These are phyloP conservation scores for Plenodomus biglobosus DNA, from an alignment of 2,329 filamentous ascomycete genomes.

Conservation along the genomic window DNA sequence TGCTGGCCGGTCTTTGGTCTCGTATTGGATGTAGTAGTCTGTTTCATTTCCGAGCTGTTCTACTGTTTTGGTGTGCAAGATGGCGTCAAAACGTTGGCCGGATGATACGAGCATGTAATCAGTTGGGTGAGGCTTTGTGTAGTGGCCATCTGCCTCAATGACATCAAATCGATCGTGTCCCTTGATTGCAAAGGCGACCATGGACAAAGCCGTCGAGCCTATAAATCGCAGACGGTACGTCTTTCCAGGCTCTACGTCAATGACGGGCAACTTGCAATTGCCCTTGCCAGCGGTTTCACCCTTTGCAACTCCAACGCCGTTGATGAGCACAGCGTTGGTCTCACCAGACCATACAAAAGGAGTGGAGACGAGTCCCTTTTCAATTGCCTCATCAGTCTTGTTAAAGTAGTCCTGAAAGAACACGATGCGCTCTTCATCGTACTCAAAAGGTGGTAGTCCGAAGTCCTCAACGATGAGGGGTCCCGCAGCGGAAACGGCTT, in stretches of 20 bases:
- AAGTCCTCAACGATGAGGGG: conserved; percentile 60
- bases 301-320: conserved; percentile 55
- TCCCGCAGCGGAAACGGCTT: conserved; percentile 61
- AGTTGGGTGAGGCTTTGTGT: conserved; percentile 53
- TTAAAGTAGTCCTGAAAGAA: conserved; percentile 61
- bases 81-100: conserved; percentile 63
- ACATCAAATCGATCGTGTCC: conserved; percentile 59
- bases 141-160: conserved; percentile 60
- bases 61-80: conserved; percentile 57
- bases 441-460: conserved; percentile 55
- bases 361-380: conserved; percentile 50
- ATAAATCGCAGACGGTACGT: conserved; percentile 65
- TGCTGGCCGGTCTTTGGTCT: conserved; percentile 54
- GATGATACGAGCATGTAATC: conserved; percentile 57
- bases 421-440: conserved; percentile 63
- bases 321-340: conserved; percentile 58
- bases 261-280: conserved; percentile 52
- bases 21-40: conserved; percentile 51
- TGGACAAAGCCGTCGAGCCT: conserved; percentile 58
- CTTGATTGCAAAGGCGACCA: conserved; percentile 59
- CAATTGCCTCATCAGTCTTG: conserved; percentile 56
- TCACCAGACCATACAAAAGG: conserved; percentile 64
- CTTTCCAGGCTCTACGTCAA: conserved; percentile 61
- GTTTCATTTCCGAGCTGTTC: conserved; percentile 49
- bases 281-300: conserved; percentile 40